Evolutionary conservation across 495 filamentous ascomycete species (phyloP), one percentile per base, ranked within the genome.

Genomic region (Aspergillus sclerotiicarbonarius): DNA sequence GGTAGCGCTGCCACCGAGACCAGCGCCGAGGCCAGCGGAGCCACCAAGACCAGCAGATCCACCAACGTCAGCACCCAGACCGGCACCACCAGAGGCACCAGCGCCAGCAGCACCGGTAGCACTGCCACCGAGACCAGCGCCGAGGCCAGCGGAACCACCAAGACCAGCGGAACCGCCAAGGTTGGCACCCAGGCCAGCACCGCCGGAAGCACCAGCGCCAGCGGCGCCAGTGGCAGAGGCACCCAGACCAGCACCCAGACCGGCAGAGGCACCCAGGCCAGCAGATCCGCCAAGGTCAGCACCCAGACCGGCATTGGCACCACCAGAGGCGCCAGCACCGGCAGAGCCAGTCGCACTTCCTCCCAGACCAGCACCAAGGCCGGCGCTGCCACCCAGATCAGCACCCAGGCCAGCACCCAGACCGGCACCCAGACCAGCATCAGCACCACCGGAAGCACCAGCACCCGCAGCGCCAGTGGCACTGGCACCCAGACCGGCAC

Each of bases 251-350:
- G 35, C 32, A 41, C 51, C 51, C 10, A 37, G 31, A 19, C 32
- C 51, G 9, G 32, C 13, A 25, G 6, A 25, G 18, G 18, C 32
- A 32, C 35, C 31, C 2, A 19, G 2, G 19, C 32, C 31, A 21
- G 30, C 51, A 19, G 31, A 39, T 9, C 51, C 51, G 33, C 51
- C 32, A n/a, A 53, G 35, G 16, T n/a, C 18, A 20, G 31, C 49
- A 13, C 51, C 51, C 35, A 53, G 31, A 16, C 33, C 49, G 13
- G 49, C 37, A 25, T n/a, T 35, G 33, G 31, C 49, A 13, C 51
- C 25, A 25, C 25, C 25, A 2, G 25, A 25, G 25, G 25, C 25
- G 5, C 25, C 25, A 25, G 25, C 25, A 25, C 25, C 25, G 5
- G 25, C 25, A 5, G 25, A 25, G 2, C 25, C 25, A 25, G 25